Evolutionary conservation across 192 early-diverging fungal genomes (phyloP).

Genomic region (Backusella mclennaniae): DNA sequence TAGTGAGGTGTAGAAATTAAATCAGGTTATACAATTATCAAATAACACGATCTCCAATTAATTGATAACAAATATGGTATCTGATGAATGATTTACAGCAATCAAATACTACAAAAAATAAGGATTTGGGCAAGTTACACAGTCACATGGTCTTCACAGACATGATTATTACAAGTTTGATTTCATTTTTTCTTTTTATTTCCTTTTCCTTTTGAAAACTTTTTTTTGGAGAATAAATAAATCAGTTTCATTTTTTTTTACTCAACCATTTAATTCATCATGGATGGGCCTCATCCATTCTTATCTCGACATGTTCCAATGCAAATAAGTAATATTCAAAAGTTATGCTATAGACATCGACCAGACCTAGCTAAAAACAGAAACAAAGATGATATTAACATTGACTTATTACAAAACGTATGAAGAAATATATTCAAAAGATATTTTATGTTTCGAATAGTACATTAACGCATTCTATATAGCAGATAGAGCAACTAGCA

Average conservation of each 20-base stretch:
- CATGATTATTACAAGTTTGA: not conserved
- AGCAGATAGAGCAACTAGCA: constrained; percentile 60
- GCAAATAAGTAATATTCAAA: constrained; percentile 25
- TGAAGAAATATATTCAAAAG: not conserved
- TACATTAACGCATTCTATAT: not conserved
- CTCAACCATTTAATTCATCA: not conserved
- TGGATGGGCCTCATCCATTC: constrained; percentile 15
- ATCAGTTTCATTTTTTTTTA: not conserved
- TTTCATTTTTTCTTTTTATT: not conserved
- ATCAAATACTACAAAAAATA: not conserved
- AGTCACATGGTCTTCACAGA: not conserved
- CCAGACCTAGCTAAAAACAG: constrained; percentile 52
- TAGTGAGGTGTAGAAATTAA: not conserved
- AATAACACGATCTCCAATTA: not conserved
- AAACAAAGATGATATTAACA: constrained; percentile 45
- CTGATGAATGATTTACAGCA: not conserved
- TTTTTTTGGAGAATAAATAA: not conserved
- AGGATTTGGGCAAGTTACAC: not conserved
- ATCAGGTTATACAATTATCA: not conserved
- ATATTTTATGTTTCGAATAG: not conserved
- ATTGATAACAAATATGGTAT: not conserved
- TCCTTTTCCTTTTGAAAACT: not conserved
- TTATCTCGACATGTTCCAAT: constrained; percentile 31
- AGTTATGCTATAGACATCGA: constrained; percentile 56
- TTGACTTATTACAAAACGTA: constrained; percentile 52